Evolutionary conservation across 2,329 filamentous ascomycete genomes (phyloP).

Genomic region (Anthostomella pinea): DNA sequence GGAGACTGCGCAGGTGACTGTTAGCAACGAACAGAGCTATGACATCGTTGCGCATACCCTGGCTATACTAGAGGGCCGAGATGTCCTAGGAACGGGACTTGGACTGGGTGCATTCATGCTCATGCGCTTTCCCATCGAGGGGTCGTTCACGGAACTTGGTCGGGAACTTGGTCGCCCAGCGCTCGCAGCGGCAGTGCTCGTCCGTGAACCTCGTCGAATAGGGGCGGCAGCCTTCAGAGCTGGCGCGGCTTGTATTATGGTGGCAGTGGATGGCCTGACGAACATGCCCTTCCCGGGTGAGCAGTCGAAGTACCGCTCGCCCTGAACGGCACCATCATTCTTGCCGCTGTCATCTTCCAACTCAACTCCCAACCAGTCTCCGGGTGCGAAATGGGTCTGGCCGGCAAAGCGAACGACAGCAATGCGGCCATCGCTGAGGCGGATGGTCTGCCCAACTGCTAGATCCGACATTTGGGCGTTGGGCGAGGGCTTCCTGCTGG

Average conservation of each 20-base stretch:
- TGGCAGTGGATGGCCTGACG: slow-evolving; percentile 68
- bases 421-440: slow-evolving; percentile 73
- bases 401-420: slow-evolving; percentile 81
- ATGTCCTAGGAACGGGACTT: slow-evolving; percentile 60
- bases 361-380: slow-evolving; percentile 88
- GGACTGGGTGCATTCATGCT: slow-evolving; percentile 72
- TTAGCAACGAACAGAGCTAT: slow-evolving; percentile 2
- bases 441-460: slow-evolving; percentile 69
- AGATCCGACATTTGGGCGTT: slow-evolving; percentile 52
- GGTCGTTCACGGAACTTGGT: slow-evolving; percentile 53
- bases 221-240: slow-evolving; percentile 37
- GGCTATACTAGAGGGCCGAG: slow-evolving; percentile 54
- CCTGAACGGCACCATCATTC: slow-evolving; percentile 90
- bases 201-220: slow-evolving; percentile 39
- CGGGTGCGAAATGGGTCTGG: slow-evolving; percentile 72
- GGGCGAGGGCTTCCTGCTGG: slow-evolving; percentile 4
- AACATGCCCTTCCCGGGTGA: slow-evolving; percentile 78
- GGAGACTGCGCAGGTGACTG: slow-evolving; percentile 57
- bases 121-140: slow-evolving; percentile 58
- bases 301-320: slow-evolving; percentile 86
- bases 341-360: slow-evolving; percentile 80
- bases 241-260: slow-evolving; percentile 50
- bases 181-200: slow-evolving; percentile 22
- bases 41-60: too few species aligned
- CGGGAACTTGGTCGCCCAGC: slow-evolving; percentile 41